Conservation (phyloP, 331 rosid species). For the Pyrus hybrid region DNA sequence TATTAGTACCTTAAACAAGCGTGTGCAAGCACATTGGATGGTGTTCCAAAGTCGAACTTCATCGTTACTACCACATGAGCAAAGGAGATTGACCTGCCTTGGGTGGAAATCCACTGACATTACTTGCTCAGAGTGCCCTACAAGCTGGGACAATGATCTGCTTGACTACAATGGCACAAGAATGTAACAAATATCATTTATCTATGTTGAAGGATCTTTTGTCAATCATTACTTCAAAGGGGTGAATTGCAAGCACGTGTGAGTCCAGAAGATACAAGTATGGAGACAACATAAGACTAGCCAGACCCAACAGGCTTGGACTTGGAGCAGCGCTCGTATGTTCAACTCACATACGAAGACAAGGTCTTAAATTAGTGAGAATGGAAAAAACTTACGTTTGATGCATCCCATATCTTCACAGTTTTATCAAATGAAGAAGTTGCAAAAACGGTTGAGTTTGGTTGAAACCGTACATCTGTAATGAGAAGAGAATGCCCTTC, state of each 20-base stretch:
- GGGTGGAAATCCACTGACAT: conserved; percentile 75
- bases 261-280: neutral
- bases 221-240: neutral
- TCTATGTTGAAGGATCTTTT: neutral
- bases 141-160: conserved; percentile 18
- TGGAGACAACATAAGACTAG: neutral
- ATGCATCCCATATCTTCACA: conserved; percentile 54
- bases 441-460: conserved; percentile 46
- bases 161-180: conserved; percentile 31
- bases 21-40: conserved; percentile 17
- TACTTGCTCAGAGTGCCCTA: conserved; percentile 49
- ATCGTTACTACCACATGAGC: conserved; percentile 50
- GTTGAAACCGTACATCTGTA: conserved; percentile 54
- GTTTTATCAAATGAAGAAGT: conserved; percentile 62
- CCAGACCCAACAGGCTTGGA: neutral
- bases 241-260: neutral
- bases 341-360: neutral
- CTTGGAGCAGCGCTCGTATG: neutral
- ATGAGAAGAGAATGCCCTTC: conserved; percentile 44
- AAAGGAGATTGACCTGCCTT: conserved; percentile 35
- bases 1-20: conserved; percentile 35
- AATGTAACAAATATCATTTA: neutral
- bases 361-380: neutral
- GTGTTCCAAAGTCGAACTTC: conserved; percentile 47
- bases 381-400: conserved; percentile 26